Conservation (phyloP, 768 basidiomycete genomes). For the Galerina marginata region DNA sequence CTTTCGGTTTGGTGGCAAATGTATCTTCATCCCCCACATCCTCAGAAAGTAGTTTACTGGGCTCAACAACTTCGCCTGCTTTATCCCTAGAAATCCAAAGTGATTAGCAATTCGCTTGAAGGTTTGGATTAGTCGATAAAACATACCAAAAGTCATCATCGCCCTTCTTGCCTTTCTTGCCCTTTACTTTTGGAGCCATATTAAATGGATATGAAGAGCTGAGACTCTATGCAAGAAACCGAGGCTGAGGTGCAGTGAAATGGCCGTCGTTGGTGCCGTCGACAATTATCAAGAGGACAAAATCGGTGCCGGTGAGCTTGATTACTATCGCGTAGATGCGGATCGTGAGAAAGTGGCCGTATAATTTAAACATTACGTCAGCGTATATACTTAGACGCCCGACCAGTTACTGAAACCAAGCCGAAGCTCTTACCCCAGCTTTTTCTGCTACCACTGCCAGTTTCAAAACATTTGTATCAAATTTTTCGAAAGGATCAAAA, state of each 20-base stretch:
- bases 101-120: conserved; percentile 9
- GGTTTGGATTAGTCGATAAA: background rate
- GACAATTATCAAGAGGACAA: background rate
- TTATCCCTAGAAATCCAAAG: conserved; percentile 56
- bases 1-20: conserved; percentile 31
- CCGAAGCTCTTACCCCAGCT: too few species aligned
- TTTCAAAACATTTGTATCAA: too few species aligned
- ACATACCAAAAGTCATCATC: conserved; percentile 86
- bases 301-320: conserved; percentile 1
- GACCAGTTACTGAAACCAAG: too few species aligned
- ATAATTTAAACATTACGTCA: background rate
- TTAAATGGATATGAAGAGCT: conserved; percentile 3
- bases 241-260: background rate
- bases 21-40: conserved; percentile 45
- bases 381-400: too few species aligned
- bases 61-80: conserved; percentile 60
- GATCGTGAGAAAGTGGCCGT: background rate
- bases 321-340: background rate
- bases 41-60: conserved; percentile 38
- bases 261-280: background rate
- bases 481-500: too few species aligned
- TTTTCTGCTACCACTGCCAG: too few species aligned
- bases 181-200: conserved; percentile 72
- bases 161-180: conserved; percentile 84
- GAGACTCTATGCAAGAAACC: background rate